Evolutionary conservation across 2,329 filamentous ascomycete genomes (phyloP), one percentile per base, ranked within the genome.

Genomic region (Leptographium lundbergii): DNA sequence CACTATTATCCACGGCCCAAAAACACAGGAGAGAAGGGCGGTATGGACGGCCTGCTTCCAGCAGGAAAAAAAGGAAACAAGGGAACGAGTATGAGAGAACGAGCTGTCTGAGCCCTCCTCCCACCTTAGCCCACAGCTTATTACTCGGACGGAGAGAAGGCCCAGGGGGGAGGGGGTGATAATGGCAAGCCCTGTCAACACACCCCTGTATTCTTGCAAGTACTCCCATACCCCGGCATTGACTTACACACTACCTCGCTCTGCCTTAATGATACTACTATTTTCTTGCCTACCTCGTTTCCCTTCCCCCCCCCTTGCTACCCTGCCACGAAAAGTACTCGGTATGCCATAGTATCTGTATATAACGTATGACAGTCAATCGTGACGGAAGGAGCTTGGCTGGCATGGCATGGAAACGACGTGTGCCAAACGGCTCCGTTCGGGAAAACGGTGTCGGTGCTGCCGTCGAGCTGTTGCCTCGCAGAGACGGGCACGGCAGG

Each of bases 101-200:
- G 10, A 25, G 22, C 47, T n/a, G 22, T 50, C 47, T 25, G 11
- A 54, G 22, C 19, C 54, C 39, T 29, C 22, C 52, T 29, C 27
- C 51, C 51, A 53, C 51, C 32, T 54, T 39, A 54, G 52, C 52
- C 52, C 52, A 39, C 52, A 54, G 52, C 32, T 55, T 55, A 55
- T 45, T 55, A 50, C 47, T 25, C 47, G 47, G 22, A 29, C 6
- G 2, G 42, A 39, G 54, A 56, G 39, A 47, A 56, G 29, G 54
- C 25, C 52, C 51, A 54, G 32, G 52, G 54, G 54, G 54, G 34
- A 39, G 53, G 36, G 34, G 10, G 53, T 53, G 51, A 53, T 34
- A 36, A 25, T 32, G 29, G 51, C 51, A 53, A 53, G 27, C 51
- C 27, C 24, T n/a, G 47, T 54, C 52, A 39, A 14, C 34, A 42